Base-by-base conservation (phyloP, 805 yeast species). In the Lachancea thermotolerans region DNA sequence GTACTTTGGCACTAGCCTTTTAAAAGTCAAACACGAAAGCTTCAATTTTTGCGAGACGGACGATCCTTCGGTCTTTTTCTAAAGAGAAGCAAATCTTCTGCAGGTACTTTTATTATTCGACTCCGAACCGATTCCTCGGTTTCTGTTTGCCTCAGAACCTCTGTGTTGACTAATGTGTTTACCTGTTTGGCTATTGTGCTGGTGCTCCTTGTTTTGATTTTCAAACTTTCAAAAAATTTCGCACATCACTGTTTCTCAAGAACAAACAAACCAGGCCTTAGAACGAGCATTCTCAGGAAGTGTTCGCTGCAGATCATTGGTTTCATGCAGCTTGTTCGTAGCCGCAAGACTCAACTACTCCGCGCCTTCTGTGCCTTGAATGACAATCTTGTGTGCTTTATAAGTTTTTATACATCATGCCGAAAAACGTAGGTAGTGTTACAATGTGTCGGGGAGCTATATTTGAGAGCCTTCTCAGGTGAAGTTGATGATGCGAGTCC, bases 401-500 rank as follows among this genome's bases (percentile, higher is more conserved):
- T 12, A 30, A 12, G 33, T 30, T 30, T 30, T 14, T 30, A 30
- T 30, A 30, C 33, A 30, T 30, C 33, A 30, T 30, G 33, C 33
- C 33, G 9, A 14, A 12, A 30, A 14, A 30, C 10, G 14, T 30
- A 30, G 21, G 39, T 36, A 36, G 39, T 36, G 39, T 16, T 36
- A 36, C 29, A 36, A 35, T 21, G 33, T 30, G 9, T 4, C n/a
- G 8, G 33, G 33, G 8, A 12, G 14, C 14, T 30, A 14, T 30
- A 30, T 4, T 30, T 4, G 5, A 9, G 12, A 30, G 33, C 8
- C 14, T 7, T 21, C 25, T 47, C 38, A 44, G 11, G 11, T 33
- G 43, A 60, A 60, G 35, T 58, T 58, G 10, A 63, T 52, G 11
- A 63, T 46, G 45, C 62, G 56, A 9, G 67, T 63, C 37, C 65